Base-by-base conservation (phyloP, 75 land plant genomes). In the Pinus taeda region DNA sequence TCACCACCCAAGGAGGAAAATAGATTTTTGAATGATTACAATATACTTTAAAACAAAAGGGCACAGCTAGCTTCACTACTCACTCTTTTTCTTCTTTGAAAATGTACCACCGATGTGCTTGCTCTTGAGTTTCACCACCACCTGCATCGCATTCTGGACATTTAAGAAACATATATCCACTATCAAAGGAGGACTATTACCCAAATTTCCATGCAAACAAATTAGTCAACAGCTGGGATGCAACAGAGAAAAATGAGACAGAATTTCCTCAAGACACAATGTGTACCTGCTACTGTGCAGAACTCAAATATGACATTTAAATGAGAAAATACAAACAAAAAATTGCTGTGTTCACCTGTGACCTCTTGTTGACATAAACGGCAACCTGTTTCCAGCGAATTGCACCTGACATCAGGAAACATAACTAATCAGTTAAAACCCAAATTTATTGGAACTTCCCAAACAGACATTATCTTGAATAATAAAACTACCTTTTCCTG, bases 71-170 rank as follows among this genome's bases (percentile, higher is more conserved):
- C 6, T 69, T 69, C 49, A 11, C 55, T 20, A 20, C 89, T 86
- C 65, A 95, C 98, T 83, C 81, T 93, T 93, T 62, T 91, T 91
- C 65, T 88, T 90, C 78, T 93, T 93, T 57, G 86, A 85, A 36
- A 94, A 81, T 37, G 99, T 90, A 1, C 97, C 97, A 59, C 91
- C 92, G 26, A 94, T 80, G 58, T 88, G 90, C 66, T 89, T 96
- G 81, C 91, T 89, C 65, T 92, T 93, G 0, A 95, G 77, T 85
- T 88, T 90, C 29, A 93, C 82, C 29, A 86, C 84, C 20, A 93
- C 96, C 98, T 92, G 85, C 75, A n/a, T 56, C 26, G 74, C 26
- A 69, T 69, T 69, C 72, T 69, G 53, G 49, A 39, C 15, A 42
- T 39, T 69, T 56, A 57, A 71, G 74, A 36, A 60, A 71, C 39